These are phyloP conservation scores for Debaryomycetaceae sp. DNA, from an alignment of 1,139 yeast genomes.

Conservation along the genomic window DNA sequence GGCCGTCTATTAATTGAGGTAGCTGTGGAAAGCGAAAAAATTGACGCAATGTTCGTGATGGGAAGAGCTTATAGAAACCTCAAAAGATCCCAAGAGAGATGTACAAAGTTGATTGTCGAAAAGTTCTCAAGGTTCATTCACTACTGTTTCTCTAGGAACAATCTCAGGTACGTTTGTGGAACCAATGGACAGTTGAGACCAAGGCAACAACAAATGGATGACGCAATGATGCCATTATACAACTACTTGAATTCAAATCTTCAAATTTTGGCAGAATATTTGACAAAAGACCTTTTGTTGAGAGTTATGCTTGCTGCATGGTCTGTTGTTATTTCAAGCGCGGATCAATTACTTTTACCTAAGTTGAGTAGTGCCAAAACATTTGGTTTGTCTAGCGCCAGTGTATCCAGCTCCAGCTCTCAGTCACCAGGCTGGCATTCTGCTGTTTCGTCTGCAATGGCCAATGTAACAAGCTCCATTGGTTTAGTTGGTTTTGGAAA, in stretches of 20 bases:
- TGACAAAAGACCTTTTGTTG: constrained; percentile 56
- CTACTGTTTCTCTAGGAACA: constrained; percentile 39
- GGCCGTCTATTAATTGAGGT: constrained; percentile 63
- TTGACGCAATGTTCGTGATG: constrained; percentile 73
- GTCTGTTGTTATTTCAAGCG: constrained; percentile 60
- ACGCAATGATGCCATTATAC: constrained; percentile 71
- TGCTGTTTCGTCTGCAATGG: constrained; percentile 47
- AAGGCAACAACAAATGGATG: constrained; percentile 55
- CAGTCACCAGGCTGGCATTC: constrained; percentile 42
- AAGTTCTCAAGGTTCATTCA: constrained; percentile 48
- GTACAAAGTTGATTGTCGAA: constrained; percentile 63
- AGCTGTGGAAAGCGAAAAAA: constrained; percentile 73
- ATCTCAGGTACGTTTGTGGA: constrained; percentile 54
- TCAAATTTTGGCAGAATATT: constrained; percentile 58
- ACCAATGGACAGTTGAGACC: constrained; percentile 43
- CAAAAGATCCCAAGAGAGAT: constrained; percentile 58
- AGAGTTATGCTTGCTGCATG: constrained; percentile 78
- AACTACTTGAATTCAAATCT: constrained; percentile 71
- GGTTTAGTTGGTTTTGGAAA: constrained; percentile 50
- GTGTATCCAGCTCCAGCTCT: constrained; percentile 9
- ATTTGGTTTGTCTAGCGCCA: constrained; percentile 20
- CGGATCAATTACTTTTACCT: constrained; percentile 71
- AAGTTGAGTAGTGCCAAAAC: constrained; percentile 59
- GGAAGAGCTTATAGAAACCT: constrained; percentile 73
- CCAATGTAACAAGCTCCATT: constrained; percentile 42